Base-by-base conservation (phyloP, 495 filamentous ascomycete species). In the Penicillium goetzii region DNA sequence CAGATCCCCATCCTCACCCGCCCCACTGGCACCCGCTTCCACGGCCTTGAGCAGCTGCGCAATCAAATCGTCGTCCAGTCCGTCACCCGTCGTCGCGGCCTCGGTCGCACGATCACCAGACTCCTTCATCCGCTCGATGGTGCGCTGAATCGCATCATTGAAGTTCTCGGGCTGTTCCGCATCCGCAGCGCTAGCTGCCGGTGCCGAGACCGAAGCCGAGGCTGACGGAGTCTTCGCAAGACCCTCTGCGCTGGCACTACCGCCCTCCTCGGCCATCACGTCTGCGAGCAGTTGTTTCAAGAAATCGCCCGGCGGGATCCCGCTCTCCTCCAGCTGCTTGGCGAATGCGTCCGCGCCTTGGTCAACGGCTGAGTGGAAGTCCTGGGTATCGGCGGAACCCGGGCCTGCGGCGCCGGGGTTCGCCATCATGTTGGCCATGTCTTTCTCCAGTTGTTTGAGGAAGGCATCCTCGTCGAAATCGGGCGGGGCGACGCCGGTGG, bases 121-220 rank as follows among this genome's bases (percentile, higher is more conserved):
- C 40, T 85, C 81, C 64, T 95, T 90, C 91, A 99, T 97, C 34
- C 95, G 89, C 76, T 96, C 89, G 88, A 97, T 96, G 0, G 94
- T 97, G 58, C 85, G 85, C 51, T 87, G 85, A 69, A 99, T 98
- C 5, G 91, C 93, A 59, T 95, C 91, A 72, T 93, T 92, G 75
- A 99, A 99, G 15, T 85, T 84, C 14, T 89, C 86, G 12, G 72
- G 71, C 34, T 66, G 41, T 59, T 74, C 59, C 19, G 70, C 68
- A 34, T 68, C 52, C 17, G 73, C 61, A 51, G 72, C 60, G 53
- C 71, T 40, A 36, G 67, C 21, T 15, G 59, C 41, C 30, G 51
- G 36, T 3, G 69, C 58, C 9, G 73, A 23, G 14, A 63, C 19
- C n/a, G 60, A 52, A 21, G 40, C 36, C 4, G 30, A 32, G 30